phyloP scores from a whole-genome alignment of 495 filamentous ascomycete genomes.

The Annulohypoxylon nitens region DNA sequence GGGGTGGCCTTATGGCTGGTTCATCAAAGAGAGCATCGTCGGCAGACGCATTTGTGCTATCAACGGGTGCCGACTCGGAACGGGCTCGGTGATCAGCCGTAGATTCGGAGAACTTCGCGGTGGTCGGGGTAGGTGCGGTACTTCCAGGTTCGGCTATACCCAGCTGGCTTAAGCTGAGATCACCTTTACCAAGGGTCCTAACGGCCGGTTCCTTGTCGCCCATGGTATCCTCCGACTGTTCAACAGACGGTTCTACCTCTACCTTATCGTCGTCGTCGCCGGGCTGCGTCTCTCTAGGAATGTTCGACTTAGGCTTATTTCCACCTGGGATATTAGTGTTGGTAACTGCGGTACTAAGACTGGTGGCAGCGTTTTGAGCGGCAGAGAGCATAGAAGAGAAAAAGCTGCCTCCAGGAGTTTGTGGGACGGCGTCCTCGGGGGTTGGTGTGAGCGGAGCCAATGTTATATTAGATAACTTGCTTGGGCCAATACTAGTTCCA shows the following conservation, averaged over 20 bases:
- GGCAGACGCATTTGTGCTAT: conserved; percentile 40
- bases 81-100: conserved; percentile 53
- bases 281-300: conserved; percentile 51
- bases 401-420: conserved; percentile 73
- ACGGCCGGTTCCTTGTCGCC: conserved; percentile 79
- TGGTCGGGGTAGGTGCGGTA: conserved; percentile 56
- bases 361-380: conserved; percentile 93
- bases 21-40: conserved; percentile 52
- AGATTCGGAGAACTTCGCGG: conserved; percentile 59
- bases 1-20: conserved; percentile 48
- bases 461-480: conserved; percentile 87
- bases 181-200: conserved; percentile 89
- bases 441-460: conserved; percentile 80
- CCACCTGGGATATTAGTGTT: conserved; percentile 66
- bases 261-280: conserved; percentile 58
- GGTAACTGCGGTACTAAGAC: conserved; percentile 81
- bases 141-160: conserved; percentile 71
- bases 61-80: conserved; percentile 62
- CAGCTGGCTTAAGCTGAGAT: conserved; percentile 87
- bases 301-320: conserved; percentile 57
- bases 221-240: conserved; percentile 54
- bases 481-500: conserved; percentile 75
- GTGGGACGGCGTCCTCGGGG: conserved; percentile 59
- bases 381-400: conserved; percentile 94
- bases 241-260: conserved; percentile 62